Percentiles rank a stretch among this genome's conserved stretches.
Conservation (phyloP, 805 yeast genomes). For the Saccharomyces kudriavzevii region DNA sequence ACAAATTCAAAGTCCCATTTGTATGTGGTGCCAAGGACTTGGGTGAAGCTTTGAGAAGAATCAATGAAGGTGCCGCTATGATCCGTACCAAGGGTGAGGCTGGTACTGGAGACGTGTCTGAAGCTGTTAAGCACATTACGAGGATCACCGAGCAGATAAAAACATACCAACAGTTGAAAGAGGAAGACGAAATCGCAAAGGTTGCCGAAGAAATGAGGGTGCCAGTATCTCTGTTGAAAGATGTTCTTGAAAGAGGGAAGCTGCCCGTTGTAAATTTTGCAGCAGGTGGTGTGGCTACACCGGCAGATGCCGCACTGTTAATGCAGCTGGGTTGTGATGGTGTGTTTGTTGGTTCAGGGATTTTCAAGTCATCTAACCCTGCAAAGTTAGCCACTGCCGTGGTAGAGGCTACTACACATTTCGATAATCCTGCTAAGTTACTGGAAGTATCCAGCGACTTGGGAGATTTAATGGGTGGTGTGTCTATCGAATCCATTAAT, state of each 20-base stretch:
- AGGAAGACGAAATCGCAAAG: conserved; percentile 39
- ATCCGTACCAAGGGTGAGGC: conserved; percentile 82
- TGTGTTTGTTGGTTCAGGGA: conserved; percentile 70
- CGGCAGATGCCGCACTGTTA: conserved; percentile 76
- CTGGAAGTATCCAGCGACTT: conserved; percentile 61
- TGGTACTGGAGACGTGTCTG: conserved; percentile 78
- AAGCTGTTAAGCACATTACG: conserved; percentile 67
- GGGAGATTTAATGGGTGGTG: conserved; percentile 73
- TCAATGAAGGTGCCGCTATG: conserved; percentile 79
- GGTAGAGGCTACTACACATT: conserved; percentile 70
- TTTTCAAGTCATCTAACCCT: conserved; percentile 67
- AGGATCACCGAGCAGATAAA: conserved; percentile 48
- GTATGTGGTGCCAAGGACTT: conserved; percentile 77
- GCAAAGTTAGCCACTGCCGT: conserved; percentile 68
- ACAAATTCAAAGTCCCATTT: conserved; percentile 59
- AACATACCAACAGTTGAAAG: conserved; percentile 24
- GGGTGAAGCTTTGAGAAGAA: conserved; percentile 72
- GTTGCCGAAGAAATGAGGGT: conserved; percentile 54
- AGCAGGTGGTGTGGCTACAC: conserved; percentile 82
- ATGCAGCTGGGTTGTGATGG: conserved; percentile 73
- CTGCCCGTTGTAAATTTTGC: conserved; percentile 78
- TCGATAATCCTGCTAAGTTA: conserved; percentile 48
- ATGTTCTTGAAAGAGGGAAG: conserved; percentile 40
- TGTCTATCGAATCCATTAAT: conserved; percentile 45
- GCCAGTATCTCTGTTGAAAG: conserved; percentile 42